phyloP scores from a whole-genome alignment of 73 alveolate genomes.

The Tetrahymena borealis region DNA sequence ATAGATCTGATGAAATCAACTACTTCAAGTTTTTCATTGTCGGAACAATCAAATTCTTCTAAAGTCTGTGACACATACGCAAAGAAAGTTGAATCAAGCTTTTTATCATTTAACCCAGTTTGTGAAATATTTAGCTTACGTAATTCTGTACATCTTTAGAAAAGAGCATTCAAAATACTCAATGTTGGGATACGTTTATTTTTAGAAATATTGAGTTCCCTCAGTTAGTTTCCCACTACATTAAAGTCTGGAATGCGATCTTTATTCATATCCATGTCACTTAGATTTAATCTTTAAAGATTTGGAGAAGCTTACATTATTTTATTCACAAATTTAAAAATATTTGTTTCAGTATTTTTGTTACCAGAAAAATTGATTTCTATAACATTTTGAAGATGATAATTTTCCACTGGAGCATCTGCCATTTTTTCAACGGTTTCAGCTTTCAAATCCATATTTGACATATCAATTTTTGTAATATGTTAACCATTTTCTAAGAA shows the following conservation, averaged over 20 bases:
- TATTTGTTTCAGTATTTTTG: not conserved
- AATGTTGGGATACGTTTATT: not conserved
- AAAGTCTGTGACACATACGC: not conserved
- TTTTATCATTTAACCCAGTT: not conserved
- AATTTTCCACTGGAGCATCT: not conserved
- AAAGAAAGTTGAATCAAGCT: not conserved
- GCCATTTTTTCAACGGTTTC: not conserved
- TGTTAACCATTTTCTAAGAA: not conserved
- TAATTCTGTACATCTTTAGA: not conserved
- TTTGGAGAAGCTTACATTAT: not conserved
- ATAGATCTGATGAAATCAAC: not conserved
- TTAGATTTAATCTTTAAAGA: not conserved
- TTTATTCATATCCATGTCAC: not conserved
- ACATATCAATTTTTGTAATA: not conserved
- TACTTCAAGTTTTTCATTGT: not conserved
- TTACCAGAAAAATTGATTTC: not conserved
- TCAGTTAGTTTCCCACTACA: not conserved
- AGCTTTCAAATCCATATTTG: not conserved
- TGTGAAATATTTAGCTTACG: not conserved
- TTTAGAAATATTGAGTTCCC: not conserved
- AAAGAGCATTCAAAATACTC: not conserved
- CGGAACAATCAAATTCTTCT: not conserved
- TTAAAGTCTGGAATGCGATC: not conserved
- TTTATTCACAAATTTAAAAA: not conserved
- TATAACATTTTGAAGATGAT: not conserved